A percentile compares a stretch with the other conserved stretches of the same genome.
Conservation (phyloP, 164 flowering plant genomes). For the Magnolia kwangsiensis region DNA sequence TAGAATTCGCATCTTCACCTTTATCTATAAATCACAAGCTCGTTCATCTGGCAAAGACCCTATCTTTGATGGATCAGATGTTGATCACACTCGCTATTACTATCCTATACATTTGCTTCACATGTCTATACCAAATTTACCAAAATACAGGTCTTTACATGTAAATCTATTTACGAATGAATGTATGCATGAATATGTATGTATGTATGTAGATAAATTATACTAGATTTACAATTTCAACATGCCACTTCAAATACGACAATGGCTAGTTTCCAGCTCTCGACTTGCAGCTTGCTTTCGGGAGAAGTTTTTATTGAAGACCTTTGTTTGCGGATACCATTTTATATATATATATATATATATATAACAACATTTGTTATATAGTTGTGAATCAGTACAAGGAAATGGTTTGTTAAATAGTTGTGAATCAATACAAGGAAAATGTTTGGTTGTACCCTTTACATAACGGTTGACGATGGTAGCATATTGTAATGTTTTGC, state of each 20-base stretch:
- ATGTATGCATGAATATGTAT: neutral
- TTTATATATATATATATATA: too few species aligned
- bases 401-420: too few species aligned
- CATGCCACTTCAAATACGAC: too few species aligned
- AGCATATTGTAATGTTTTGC: too few species aligned
- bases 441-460: neutral
- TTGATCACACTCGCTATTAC: constrained; percentile 2
- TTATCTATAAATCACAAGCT: constrained; percentile 4
- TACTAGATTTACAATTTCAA: too few species aligned
- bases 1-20: constrained; percentile 19
- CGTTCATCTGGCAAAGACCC: constrained; percentile 6
- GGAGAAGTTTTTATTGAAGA: too few species aligned
- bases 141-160: neutral
- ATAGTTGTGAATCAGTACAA: too few species aligned
- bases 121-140: constrained; percentile 4
- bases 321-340: neutral
- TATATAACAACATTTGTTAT: neutral
- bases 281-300: too few species aligned
- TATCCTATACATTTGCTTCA: constrained; percentile 15
- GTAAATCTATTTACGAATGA: neutral
- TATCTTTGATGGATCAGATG: constrained; percentile 21
- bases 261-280: too few species aligned
- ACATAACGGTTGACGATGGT: too few species aligned
- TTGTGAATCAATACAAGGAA: neutral
- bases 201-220: neutral